Conservation (phyloP, 2,329 filamentous ascomycete species). For the Aspergillus spinulosporus region DNA sequence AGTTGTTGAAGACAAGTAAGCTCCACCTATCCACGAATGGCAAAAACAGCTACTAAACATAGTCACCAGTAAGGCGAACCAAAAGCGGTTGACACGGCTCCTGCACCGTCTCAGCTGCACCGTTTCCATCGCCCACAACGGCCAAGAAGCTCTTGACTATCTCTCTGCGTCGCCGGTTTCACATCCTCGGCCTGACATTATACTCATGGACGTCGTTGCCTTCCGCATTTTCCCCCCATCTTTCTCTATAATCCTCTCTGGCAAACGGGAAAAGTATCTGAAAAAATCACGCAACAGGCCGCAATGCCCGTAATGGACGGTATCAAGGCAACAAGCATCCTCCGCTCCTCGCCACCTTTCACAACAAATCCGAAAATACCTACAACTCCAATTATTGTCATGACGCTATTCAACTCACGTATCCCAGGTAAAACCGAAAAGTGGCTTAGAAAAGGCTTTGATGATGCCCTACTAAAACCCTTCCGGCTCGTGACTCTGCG, state of each 20-base stretch:
- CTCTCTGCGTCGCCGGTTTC: neutral
- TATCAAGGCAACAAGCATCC: constrained; percentile 1
- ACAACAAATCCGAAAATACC: neutral
- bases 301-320: constrained; percentile 13
- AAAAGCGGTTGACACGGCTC: neutral
- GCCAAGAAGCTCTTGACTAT: constrained; percentile 9
- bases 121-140: neutral
- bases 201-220: constrained; percentile 9
- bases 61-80: neutral
- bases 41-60: neutral
- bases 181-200: constrained; percentile 5
- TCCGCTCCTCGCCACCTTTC: constrained; percentile 8
- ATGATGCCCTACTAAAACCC: neutral
- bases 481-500: neutral
- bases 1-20: constrained; percentile 13
- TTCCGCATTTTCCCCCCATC: neutral
- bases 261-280: neutral
- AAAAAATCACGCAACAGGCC: neutral
- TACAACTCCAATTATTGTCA: neutral
- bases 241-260: too few relatives aligned
- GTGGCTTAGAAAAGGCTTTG: neutral
- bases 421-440: too few relatives aligned
- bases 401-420: neutral
- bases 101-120: neutral
- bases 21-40: neutral